Evolutionary conservation across 306 rosid species (phyloP).

Genomic region (Echinosophora koreensis): DNA sequence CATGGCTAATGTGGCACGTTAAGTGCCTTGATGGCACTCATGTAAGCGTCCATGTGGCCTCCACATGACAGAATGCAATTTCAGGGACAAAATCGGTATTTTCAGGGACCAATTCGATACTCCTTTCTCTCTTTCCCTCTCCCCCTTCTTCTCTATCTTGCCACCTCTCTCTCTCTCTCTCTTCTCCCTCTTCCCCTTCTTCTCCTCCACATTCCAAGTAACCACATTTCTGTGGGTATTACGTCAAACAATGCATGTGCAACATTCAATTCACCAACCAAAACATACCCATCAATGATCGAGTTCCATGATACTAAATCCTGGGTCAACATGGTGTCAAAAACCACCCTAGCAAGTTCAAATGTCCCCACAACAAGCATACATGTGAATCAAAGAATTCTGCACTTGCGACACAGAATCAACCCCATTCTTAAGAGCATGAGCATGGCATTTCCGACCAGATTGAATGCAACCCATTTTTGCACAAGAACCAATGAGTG

Average conservation of each 20-base stretch:
- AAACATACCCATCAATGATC: slow-evolving; percentile 51
- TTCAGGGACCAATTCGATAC: too few relatives aligned
- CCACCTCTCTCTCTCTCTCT: too few relatives aligned
- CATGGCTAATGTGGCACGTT: too few relatives aligned
- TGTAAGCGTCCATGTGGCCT: too few relatives aligned
- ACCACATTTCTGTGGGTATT: slow-evolving; percentile 26
- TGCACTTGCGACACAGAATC: slow-evolving; percentile 58
- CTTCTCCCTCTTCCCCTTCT: too few relatives aligned
- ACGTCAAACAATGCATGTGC: slow-evolving; percentile 64
- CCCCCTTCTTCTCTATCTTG: too few relatives aligned
- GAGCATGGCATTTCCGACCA: slow-evolving; percentile 67
- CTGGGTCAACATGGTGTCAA: slow-evolving; percentile 54
- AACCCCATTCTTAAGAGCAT: slow-evolving; percentile 69
- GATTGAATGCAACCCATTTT: slow-evolving; percentile 55
- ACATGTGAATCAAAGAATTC: slow-evolving; percentile 76
- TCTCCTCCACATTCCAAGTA: too few relatives aligned
- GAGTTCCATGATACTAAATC: slow-evolving; percentile 84
- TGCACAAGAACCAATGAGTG: slow-evolving; percentile 63
- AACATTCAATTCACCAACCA: slow-evolving; percentile 52
- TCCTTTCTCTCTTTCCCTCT: too few relatives aligned
- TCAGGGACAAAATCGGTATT: too few relatives aligned
- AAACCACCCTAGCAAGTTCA: slow-evolving; percentile 46
- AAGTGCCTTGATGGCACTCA: too few relatives aligned
- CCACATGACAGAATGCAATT: too few relatives aligned
- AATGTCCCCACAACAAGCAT: slow-evolving; percentile 54